phyloP scores from a whole-genome alignment of 1,284 basidiomycete genomes.

The Trametes polyzona region DNA sequence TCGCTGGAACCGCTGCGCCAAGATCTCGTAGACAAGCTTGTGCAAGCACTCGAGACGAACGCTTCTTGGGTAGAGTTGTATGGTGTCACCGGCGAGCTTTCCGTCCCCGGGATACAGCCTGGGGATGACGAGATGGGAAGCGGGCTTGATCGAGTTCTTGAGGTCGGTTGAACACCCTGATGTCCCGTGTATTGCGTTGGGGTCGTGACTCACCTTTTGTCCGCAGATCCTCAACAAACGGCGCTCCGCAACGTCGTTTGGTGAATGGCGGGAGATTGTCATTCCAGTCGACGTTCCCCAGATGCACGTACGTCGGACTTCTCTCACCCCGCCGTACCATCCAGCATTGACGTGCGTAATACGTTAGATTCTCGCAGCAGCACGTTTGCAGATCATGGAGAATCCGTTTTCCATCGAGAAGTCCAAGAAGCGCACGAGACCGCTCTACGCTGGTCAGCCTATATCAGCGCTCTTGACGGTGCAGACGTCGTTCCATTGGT shows the following conservation, averaged over 20 bases:
- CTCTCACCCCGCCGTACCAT: not conserved
- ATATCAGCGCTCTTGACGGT: constrained; percentile 68
- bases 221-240: constrained; percentile 47
- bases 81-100: constrained; percentile 66
- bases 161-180: too few relatives aligned
- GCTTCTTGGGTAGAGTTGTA: constrained; percentile 71
- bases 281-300: constrained; percentile 85
- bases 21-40: constrained; percentile 49
- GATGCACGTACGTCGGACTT: constrained; percentile 62
- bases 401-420: constrained; percentile 33
- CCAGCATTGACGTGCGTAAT: constrained; percentile 4
- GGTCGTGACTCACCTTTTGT: not conserved
- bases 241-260: constrained; percentile 39
- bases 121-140: constrained; percentile 42
- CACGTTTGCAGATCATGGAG: constrained; percentile 55
- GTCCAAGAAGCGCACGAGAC: constrained; percentile 37
- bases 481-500: constrained; percentile 77
- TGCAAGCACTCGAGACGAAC: constrained; percentile 64
- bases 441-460: constrained; percentile 79
- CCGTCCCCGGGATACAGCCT: constrained; percentile 49
- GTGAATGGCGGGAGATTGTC: constrained; percentile 66
- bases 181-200: not conserved
- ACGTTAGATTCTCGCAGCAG: constrained; percentile 70
- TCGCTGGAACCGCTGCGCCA: constrained; percentile 38
- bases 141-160: constrained; percentile 37